Evolutionary conservation across 495 filamentous ascomycete genomes (phyloP), one percentile per base, ranked within the genome.

Genomic region (Aspergillus affinis): DNA sequence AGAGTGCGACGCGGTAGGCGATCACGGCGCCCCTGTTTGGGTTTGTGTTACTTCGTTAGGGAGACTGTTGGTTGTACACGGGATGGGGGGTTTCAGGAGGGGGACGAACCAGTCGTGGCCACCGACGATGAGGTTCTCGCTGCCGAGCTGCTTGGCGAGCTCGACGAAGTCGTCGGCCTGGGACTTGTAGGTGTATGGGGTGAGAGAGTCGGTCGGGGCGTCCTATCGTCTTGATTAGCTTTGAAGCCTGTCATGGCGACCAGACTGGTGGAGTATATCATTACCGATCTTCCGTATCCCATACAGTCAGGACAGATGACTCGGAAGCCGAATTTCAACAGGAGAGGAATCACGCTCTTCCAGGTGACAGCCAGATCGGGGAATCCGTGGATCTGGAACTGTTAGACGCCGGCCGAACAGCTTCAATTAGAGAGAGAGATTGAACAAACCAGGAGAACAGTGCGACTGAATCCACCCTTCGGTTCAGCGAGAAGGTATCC

Each of bases 41-140:
- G 2, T 46, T 13, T 13, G 27, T 18, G 19, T 8, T 15, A 27
- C 19, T 30, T 46, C 36, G 36, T 41, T 41, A 41, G 36, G 36
- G 2, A 13, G 29, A 6, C 4, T 4, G 23, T 2, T 26, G 3
- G 21, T 48, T 48, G 29, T 20, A 29, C 45, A 9, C 48, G 54
- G 21, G 26, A 17, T 19, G 19, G 7, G 5, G n/a, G 30, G 18
- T 18, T 18, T 4, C 3, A 19, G 36, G 23, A 2, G 4, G 26
- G 47, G 30, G 36, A 48, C 54, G 3, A n/a, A 56, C 54, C 41
- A 56, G 45, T 56, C 54, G 30, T 56, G 54, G 29, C 54, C 54
- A 32, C 36, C 54, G 15, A 56, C 41, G 27, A 56, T 26, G 26
- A 56, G 46, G 15, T 32, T 56, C 26, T 56, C 44, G 54, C 54